Evolutionary conservation across 352 stramenopile species (phyloP), one percentile per base, ranked within the genome.

Genomic region (Phytophthora idaei): DNA sequence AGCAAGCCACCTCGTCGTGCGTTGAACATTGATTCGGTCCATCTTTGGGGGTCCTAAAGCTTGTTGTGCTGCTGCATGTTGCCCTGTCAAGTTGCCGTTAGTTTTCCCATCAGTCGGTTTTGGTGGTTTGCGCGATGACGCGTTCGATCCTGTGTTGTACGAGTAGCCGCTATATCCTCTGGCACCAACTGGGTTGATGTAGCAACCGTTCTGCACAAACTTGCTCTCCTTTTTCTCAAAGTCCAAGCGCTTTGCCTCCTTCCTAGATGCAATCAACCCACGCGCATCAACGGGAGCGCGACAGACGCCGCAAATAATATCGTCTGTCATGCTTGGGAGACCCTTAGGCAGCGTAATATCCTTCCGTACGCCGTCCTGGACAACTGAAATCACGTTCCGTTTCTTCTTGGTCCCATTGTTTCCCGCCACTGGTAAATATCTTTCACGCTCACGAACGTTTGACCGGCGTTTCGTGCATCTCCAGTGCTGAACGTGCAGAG

Each of bases 11-110:
- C 74, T 84, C 14, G 78, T 86, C 39, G 86, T 94, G 17, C 85
- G 79, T 51, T 89, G 83, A 11, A 93, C 84, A 49, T 93, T 90
- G 45, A 94, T 85, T 34, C 81, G 77, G 41, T 94, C 86, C 84
- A 94, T 88, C 55, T 93, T 94, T 0, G 73, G 83, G 0, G 86
- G 83, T 1, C 58, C 72, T 32, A 92, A 51, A 6, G 64, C 52
- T 36, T 71, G 58, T 15, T 74, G 52, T 7, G 58, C 59, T 17
- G 58, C 59, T 17, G 61, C 48, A 2, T 78, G 53, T 10, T 71
- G 65, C 1, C 68, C 69, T 28, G 41, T 50, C 9, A 64, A 60
- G 46, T 25, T 70, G 46, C 48, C 27, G 42, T 60, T 75, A 3
- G 29, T 17, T 51, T 75, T 77, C 17, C 60, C 59, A 50, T 69